Base-by-base conservation (phyloP, 1,139 yeast genomes). In the Geotrichum fermentans region DNA sequence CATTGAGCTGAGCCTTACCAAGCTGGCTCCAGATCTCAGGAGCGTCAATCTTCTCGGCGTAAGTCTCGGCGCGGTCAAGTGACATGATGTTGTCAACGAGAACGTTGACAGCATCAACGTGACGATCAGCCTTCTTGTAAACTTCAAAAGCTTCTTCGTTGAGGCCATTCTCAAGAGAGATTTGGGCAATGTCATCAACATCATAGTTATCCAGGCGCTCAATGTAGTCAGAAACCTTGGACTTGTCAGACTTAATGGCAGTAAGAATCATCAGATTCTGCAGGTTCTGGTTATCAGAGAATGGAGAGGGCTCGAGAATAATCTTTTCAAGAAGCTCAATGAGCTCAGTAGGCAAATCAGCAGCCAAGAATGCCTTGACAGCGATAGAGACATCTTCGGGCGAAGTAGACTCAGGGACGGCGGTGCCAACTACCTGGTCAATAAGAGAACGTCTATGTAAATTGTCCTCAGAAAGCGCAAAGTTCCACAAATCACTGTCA, bases 371-470 rank as follows among this genome's bases (percentile, higher is more conserved):
- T 0, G 97, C 95, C 73, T 90, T 92, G 49, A 92, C 98, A 29
- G 97, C 92, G 58, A 92, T 75, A 10, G 97, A 89, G 55, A 92
- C 88, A 49, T 96, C 96, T 70, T 92, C 97, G 17, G 99, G 97
- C 61, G 87, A 95, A 56, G 79, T 86, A 53, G 90, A 77, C 70
- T 92, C 98, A 24, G 98, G 97, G 58, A 92, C 90, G 53, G 97
- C 98, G 52, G 95, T 87, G 41, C 96, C 90, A 55, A 92, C 89
- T 56, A 92, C 89, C 67, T 90, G 96, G 62, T 92, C 99, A 58
- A 92, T 76, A 65, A 92, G 76, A 65, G 83, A 94, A 64, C 96
- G 83, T 72, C 96, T 83, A 72, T 90, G 95, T 55, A 80, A 73
- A 66, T 87, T 89, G 47, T 85, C 95, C 49, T 77, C 78, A 53